These are phyloP conservation scores for Barnettozyma wickerhamii DNA, from an alignment of 805 yeast genomes.

Conservation along the genomic window DNA sequence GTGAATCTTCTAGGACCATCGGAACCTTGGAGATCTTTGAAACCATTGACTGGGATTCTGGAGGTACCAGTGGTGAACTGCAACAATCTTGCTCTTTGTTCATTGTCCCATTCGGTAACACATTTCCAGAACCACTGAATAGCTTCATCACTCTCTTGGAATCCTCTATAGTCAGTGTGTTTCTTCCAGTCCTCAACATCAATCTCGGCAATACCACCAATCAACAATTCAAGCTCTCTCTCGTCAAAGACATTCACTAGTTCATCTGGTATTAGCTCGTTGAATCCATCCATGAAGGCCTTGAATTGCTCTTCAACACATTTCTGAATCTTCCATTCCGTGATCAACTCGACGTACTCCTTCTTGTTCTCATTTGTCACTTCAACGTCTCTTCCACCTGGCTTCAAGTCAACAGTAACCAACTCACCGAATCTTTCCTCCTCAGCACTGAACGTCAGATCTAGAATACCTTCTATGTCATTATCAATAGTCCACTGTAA, in stretches of 20 bases:
- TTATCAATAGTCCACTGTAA: slow-evolving; percentile 95
- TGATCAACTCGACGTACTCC: slow-evolving; percentile 90
- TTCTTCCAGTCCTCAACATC: slow-evolving; percentile 99
- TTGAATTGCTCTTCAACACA: slow-evolving; percentile 94
- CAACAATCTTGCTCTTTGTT: slow-evolving; percentile 89
- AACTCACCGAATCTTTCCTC: slow-evolving; percentile 96
- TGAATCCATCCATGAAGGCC: slow-evolving; percentile 96
- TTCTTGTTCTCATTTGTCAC: slow-evolving; percentile 93
- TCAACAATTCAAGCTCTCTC: slow-evolving; percentile 91
- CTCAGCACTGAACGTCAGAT: slow-evolving; percentile 80
- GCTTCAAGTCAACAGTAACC: slow-evolving; percentile 84
- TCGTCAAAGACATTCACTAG: slow-evolving; percentile 95
- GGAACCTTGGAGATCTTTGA: slow-evolving; percentile 96
- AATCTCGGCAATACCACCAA: slow-evolving; percentile 97
- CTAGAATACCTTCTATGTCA: slow-evolving; percentile 84
- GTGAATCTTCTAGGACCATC: slow-evolving; percentile 99
- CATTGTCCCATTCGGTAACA: slow-evolving; percentile 90
- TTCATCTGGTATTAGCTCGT: slow-evolving; percentile 96
- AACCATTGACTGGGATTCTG: slow-evolving; percentile 97
- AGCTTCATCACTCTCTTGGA: slow-evolving; percentile 93
- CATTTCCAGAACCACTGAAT: slow-evolving; percentile 99
- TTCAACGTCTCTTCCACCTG: slow-evolving; percentile 81
- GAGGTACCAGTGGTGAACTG: slow-evolving; percentile 99
- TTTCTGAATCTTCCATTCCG: slow-evolving; percentile 93
- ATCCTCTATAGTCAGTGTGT: slow-evolving; percentile 98